Conservation (phyloP, 2,329 filamentous ascomycete species). For the Colletotrichum sp. region DNA sequence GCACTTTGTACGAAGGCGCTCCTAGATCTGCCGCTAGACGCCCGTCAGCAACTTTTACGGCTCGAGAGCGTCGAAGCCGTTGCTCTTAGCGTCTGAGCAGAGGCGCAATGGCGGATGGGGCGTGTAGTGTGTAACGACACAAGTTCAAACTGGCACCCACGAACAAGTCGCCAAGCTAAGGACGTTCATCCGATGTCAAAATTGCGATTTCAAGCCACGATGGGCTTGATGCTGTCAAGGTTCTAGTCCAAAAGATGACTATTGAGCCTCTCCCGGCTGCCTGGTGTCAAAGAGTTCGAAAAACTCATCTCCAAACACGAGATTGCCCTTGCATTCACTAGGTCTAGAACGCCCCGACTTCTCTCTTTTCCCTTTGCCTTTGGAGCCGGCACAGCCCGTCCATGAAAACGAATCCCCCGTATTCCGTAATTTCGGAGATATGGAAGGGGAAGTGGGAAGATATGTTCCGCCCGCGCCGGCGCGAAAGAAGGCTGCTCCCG, state of each 20-base stretch:
- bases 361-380: neutral
- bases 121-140: neutral
- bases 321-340: neutral
- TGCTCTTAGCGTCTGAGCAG: neutral
- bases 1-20: neutral
- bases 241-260: neutral
- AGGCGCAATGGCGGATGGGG: neutral
- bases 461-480: neutral
- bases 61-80: neutral
- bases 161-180: neutral
- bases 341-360: neutral
- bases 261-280: constrained; percentile 1
- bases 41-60: neutral
- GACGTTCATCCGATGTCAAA: constrained; percentile 1
- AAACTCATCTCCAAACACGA: neutral
- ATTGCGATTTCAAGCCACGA: neutral
- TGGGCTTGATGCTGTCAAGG: neutral
- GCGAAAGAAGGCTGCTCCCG: constrained; percentile 3
- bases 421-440: neutral
- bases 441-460: neutral
- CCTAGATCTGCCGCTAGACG: neutral
- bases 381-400: neutral
- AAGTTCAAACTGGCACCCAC: neutral
- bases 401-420: neutral
- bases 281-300: neutral